Percentiles rank a stretch among this genome's conserved stretches.
These are phyloP conservation scores for Malus hybrid DNA, from an alignment of 331 rosid genomes.

Conservation along the genomic window DNA sequence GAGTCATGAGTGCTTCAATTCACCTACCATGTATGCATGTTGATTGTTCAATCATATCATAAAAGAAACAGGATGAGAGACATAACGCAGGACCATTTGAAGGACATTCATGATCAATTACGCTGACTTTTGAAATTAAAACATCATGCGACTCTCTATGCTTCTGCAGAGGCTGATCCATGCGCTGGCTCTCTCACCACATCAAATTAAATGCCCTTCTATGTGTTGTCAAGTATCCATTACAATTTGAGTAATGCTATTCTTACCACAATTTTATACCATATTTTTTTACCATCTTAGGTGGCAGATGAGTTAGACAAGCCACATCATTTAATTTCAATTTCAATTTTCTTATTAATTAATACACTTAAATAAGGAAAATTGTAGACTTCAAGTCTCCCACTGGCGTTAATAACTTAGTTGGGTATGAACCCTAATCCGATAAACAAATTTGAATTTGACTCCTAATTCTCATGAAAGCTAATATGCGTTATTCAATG, in stretches of 20 bases:
- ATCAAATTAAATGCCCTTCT: not conserved
- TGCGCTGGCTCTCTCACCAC: not conserved
- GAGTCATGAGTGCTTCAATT: not conserved
- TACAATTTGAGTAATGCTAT: not conserved
- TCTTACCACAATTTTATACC: no score
- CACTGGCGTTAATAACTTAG: no score
- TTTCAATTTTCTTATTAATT: no score
- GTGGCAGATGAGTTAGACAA: no score
- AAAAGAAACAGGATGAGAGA: not conserved
- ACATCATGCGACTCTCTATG: not conserved
- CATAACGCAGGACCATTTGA: not conserved
- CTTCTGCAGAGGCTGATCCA: not conserved
- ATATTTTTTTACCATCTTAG: no score
- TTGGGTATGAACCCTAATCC: no score
- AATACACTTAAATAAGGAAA: no score
- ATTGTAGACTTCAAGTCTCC: no score
- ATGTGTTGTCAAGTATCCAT: not conserved
- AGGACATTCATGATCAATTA: not conserved
- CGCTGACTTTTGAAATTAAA: not conserved
- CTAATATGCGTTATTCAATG: no score
- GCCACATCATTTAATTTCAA: no score
- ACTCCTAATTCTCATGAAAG: no score
- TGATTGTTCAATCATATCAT: not conserved
- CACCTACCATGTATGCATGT: not conserved
- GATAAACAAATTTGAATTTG: no score